phyloP scores from a whole-genome alignment of 495 filamentous ascomycete species.

The Penicillium cinerascens region DNA sequence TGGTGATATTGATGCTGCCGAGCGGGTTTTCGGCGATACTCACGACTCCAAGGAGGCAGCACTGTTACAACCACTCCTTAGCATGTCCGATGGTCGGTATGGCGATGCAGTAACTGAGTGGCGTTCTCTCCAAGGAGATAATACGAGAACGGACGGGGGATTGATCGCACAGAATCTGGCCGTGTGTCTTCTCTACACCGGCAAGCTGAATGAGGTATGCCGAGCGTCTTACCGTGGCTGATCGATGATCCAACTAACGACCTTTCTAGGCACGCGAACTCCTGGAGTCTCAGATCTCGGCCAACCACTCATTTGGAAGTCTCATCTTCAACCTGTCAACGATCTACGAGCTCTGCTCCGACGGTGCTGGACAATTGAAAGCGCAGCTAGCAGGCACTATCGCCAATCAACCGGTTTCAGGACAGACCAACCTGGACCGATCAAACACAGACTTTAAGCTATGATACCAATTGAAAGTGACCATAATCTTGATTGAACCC shows the following conservation, averaged over 20 bases:
- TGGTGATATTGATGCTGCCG: slow-evolving; percentile 71
- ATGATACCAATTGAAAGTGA: slow-evolving; percentile 32
- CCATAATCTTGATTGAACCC: slow-evolving; percentile 14
- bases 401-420: slow-evolving; percentile 46
- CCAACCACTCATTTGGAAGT: slow-evolving; percentile 62
- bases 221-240: background rate
- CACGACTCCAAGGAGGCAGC: slow-evolving; percentile 20
- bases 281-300: slow-evolving; percentile 60
- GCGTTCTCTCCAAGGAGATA: slow-evolving; percentile 49
- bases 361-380: slow-evolving; percentile 67
- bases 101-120: slow-evolving; percentile 58
- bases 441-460: slow-evolving; percentile 75
- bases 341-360: slow-evolving; percentile 87
- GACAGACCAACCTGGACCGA: slow-evolving; percentile 63
- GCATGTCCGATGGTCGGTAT: slow-evolving; percentile 77
- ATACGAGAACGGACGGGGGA: slow-evolving; percentile 26
- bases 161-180: slow-evolving; percentile 76
- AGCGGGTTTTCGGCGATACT: slow-evolving; percentile 33
- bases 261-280: slow-evolving; percentile 48
- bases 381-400: slow-evolving; percentile 63
- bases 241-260: slow-evolving; percentile 6
- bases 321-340: slow-evolving; percentile 87
- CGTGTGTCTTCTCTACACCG: slow-evolving; percentile 77
- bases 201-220: slow-evolving; percentile 67
- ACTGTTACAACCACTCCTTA: slow-evolving; percentile 60